Evolutionary conservation across 2,329 filamentous ascomycete genomes (phyloP), one percentile per base, ranked within the genome.

Genomic region (Beauveria asiatica): DNA sequence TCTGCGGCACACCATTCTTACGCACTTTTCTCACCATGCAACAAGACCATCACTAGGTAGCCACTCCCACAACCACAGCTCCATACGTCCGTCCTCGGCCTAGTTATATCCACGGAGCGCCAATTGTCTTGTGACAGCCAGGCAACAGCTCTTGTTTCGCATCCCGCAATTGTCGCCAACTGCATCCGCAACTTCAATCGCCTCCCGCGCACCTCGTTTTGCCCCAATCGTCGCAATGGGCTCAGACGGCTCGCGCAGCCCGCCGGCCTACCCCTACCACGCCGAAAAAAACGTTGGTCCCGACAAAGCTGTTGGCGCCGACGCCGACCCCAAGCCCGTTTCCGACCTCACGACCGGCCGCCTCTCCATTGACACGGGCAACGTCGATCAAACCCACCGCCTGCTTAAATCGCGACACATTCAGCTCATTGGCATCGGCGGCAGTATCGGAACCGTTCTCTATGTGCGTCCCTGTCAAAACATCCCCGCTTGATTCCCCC

Each of bases 391-490:
- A 9, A 83, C 80, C 1, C 78, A 83, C 55, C 77, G 81, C 51
- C 77, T 71, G 61, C 76, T 84, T 63, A 83, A 83, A 68, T 72
- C 79, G 23, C 77, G 81, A 1, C 81, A 84, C 64, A 83, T 84
- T 50, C 82, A 84, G 66, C 72, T 84, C 37, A 83, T 83, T 66
- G 83, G 80, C 37, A 86, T 87, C 61, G 84, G 84, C 44, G 84
- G 83, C 0, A 85, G 83, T 7, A 86, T 87, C 63, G 84, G 84
- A 19, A 87, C 83, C 1, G 82, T 80, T 17, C 72, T 86, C 3
- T 84, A 78, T 67, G 80, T 84, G 65, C 63, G 70, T 69, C 50
- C 7, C 8, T 16, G 21, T 52, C n/a, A 17, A 33, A 27, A 33
- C 7, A 21, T 30, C 45, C 59, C 45, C 44, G 64, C 56, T 66